Base-by-base conservation (phyloP, 2,329 filamentous ascomycete species). In the Fusarium proliferatum region DNA sequence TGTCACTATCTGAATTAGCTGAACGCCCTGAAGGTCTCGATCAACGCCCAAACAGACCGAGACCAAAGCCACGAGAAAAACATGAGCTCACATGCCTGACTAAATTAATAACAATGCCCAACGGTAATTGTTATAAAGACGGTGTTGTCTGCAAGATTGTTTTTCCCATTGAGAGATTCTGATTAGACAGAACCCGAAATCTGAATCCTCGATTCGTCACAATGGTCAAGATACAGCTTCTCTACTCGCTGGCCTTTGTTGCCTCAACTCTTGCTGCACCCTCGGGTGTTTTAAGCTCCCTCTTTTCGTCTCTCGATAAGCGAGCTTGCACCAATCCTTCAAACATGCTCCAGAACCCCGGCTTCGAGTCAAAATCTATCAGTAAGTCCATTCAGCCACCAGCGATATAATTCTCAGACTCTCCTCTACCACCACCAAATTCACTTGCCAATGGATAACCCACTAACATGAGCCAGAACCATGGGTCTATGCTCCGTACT, bases 401-500 rank as follows among this genome's bases (percentile, higher is more conserved):
- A 46, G 2, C 7, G 12, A 10, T 17, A 21, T 6, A 16, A 21
- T 26, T 1, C 12, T 0, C 49, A 38, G 4, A 2, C n/a, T 3
- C 2, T 33, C 11, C 33, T 33, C 33, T 33, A 13, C 33, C 33
- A 33, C 11, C 11, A 33, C 33, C 4, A 33, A 12, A 12, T 5
- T 7, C n/a, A 21, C 4, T 15, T 36, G 0, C 5, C 19, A 6
- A 39, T 3, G 2, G 2, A 7, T 3, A n/a, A 17, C 9, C 3
- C 1, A 28, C 30, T 58, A 49, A 58, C 19, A 21, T 15, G 0
- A 6, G 8, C 10, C 41, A 58, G 55, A 26, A 17, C 55, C 55
- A 13, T 58, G 55, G 55, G 33, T 49, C 7, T 58, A 58, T 15
- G 6, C 42, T 4, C 41, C 55, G 1, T 58, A 36, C 55, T 49